Evolutionary conservation across 2,329 filamentous ascomycete genomes (phyloP).

Genomic region (Dendryphion nanum): DNA sequence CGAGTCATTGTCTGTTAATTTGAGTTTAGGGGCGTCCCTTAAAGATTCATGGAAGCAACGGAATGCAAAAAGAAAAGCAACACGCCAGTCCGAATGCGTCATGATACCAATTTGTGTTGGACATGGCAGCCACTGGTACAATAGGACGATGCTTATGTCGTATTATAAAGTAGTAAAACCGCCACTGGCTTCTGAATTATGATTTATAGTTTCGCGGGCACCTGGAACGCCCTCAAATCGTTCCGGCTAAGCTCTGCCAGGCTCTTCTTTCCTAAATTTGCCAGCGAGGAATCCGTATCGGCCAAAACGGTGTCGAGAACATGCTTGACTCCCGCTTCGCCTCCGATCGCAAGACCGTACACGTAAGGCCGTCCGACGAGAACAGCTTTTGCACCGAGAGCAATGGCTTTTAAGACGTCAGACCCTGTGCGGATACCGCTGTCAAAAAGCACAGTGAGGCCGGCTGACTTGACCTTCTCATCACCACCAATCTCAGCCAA

Average conservation of each 20-base stretch:
- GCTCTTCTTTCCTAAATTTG: constrained; percentile 30
- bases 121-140: too few species aligned
- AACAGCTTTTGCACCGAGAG: constrained; percentile 37
- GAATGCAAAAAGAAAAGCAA: too few species aligned
- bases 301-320: constrained; percentile 34
- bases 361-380: constrained; percentile 36
- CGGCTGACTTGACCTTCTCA: constrained; percentile 27
- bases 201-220: constrained; percentile 25
- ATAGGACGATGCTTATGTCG: too few species aligned
- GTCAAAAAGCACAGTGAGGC: constrained; percentile 36
- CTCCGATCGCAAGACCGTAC: constrained; percentile 38
- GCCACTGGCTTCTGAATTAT: too few species aligned
- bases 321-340: constrained; percentile 38
- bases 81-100: too few species aligned
- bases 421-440: constrained; percentile 36
- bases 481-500: constrained; percentile 36
- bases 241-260: constrained; percentile 25
- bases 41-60: too few species aligned
- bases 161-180: too few species aligned
- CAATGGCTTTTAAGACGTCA: constrained; percentile 38
- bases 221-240: constrained; percentile 27
- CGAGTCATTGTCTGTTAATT: too few species aligned
- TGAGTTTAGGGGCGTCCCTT: too few species aligned
- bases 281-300: constrained; percentile 34
- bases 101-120: too few species aligned